These are phyloP conservation scores for Fusarium sp. DNA, from an alignment of 2,329 filamentous ascomycete genomes.

Conservation along the genomic window DNA sequence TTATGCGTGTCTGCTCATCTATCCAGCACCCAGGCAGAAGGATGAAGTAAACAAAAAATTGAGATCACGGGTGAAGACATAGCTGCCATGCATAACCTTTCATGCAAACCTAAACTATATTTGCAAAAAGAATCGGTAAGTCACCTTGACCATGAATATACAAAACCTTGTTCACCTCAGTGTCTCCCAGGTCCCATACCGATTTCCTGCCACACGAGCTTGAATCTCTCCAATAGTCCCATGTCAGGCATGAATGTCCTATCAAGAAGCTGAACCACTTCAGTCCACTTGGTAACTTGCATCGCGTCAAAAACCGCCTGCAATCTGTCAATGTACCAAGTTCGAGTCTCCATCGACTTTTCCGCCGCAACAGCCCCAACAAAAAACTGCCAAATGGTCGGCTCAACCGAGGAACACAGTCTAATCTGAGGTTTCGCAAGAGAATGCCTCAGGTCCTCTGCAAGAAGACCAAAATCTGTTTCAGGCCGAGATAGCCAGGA, in stretches of 20 bases:
- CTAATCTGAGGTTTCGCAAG: conserved; percentile 20
- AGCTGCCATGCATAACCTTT: background rate
- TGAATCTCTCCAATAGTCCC: background rate
- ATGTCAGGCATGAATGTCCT: conserved; percentile 3
- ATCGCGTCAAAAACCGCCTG: conserved; percentile 4
- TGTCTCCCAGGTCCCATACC: background rate
- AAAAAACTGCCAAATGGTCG: conserved; percentile 38
- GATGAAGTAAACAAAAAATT: background rate
- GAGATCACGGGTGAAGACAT: background rate
- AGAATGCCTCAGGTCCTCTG: conserved; percentile 9
- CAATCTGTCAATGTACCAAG: conserved; percentile 17
- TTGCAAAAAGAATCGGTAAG: background rate
- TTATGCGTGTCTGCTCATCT: background rate
- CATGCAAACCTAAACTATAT: background rate
- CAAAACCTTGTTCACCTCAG: background rate
- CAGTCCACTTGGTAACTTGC: background rate
- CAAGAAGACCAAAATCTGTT: background rate
- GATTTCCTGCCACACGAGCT: conserved; percentile 14
- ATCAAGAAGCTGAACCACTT: background rate
- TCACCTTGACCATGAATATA: background rate
- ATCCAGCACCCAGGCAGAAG: background rate
- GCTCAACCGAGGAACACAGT: conserved; percentile 29
- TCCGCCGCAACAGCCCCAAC: conserved; percentile 29
- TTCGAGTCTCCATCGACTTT: background rate
- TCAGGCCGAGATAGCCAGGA: conserved; percentile 7